These are phyloP conservation scores for Plasmodium billcollinsi DNA, from an alignment of 169 alveolate genomes.

Conservation along the genomic window DNA sequence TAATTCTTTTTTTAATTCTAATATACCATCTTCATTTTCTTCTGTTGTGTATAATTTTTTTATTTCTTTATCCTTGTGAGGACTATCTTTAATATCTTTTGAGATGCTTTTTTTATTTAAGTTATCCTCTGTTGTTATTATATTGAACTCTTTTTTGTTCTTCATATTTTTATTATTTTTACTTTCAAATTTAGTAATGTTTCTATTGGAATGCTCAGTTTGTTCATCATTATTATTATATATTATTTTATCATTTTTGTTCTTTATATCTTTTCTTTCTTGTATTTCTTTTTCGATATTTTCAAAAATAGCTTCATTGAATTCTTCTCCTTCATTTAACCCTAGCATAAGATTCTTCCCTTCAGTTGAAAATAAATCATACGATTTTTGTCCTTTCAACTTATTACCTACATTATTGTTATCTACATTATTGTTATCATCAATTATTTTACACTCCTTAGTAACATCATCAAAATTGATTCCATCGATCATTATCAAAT, in stretches of 20 bases:
- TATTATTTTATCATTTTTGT: not conserved
- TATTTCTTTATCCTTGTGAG: not conserved
- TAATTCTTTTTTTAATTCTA: not conserved
- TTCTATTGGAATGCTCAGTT: not conserved
- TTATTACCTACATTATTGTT: not conserved
- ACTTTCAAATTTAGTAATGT: not conserved
- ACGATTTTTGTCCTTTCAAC: not conserved
- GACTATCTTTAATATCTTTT: not conserved
- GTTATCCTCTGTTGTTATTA: too few species aligned
- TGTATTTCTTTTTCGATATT: not conserved
- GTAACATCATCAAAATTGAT: constrained; percentile 50
- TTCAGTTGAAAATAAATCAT: constrained; percentile 3
- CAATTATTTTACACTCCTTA: constrained; percentile 52
- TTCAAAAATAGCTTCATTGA: not conserved
- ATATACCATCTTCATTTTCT: not conserved
- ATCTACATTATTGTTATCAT: not conserved
- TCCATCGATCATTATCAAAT: constrained; percentile 48
- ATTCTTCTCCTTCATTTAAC: constrained; percentile 12
- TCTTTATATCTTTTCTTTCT: not conserved
- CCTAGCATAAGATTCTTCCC: constrained; percentile 8
- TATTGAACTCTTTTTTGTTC: not conserved
- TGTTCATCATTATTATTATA: not conserved
- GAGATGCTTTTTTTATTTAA: not conserved
- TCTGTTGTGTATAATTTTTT: not conserved
- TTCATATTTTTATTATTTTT: not conserved